Evolutionary conservation across 106 monocot species (phyloP), one percentile per base, ranked within the genome.

Genomic region (Acanthochlamys bracteata): DNA sequence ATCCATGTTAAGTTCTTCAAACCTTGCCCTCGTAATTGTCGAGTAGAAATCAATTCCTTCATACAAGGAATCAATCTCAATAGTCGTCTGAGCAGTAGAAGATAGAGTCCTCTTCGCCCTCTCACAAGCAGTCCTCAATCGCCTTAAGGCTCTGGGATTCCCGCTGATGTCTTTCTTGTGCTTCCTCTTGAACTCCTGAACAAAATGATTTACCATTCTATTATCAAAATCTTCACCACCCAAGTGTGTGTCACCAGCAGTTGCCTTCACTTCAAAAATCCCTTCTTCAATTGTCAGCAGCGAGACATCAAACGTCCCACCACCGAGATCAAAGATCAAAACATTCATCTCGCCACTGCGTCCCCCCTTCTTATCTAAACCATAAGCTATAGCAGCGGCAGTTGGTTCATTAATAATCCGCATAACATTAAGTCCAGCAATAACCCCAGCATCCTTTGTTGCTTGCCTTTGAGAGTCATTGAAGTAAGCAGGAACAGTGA

Each of bases 261-360:
- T 91, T 14, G 90, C 86, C 83, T 91, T 91, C 47, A 90, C 90
- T 60, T 90, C 90, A 46, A 89, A 89, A 60, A 89, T 89, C 7
- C 88, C 84, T 69, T 84, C 89, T 26, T 84, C 89, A 39, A 89
- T 89, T 46, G 89, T 84, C 21, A 89, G 82, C 16, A 89, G 72
- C 0, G 89, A 89, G 14, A 84, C 89, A 57, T 89, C 89, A 40
- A 92, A 84, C 10, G 91, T 91, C n/a, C 83, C 86, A 17, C 90
- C 86, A 0, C 90, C 90, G 10, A 89, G 81, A 60, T 89, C 89
- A 39, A 90, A 90, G 63, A 89, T 89, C 24, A 89, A 79, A 12
- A 89, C 89, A 14, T 89, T 84, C 84, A 84, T 89, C 84, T 89
- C 89, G 8, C 82, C 82, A 0, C 46, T 12, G 59, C 81, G 74